A percentile compares a stretch with the other conserved stretches of the same genome.
Conservation (phyloP, 208 protist genomes). For the Naegleria gruberi region DNA sequence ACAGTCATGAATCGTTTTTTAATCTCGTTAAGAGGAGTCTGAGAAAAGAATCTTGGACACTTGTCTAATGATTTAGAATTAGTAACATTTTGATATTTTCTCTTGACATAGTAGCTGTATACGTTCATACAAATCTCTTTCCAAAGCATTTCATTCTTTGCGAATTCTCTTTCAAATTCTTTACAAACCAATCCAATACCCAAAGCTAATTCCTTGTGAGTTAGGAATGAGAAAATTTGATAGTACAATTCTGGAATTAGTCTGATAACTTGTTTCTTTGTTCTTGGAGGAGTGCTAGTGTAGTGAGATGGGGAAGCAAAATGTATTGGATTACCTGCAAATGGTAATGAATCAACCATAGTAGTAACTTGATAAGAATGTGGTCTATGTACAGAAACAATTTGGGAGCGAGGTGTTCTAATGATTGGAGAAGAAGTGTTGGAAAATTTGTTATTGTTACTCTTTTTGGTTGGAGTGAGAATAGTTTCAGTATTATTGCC, state of each 20-base stretch:
- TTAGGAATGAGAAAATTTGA: background rate
- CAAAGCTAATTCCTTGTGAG: background rate
- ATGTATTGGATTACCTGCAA: background rate
- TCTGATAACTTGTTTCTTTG: background rate
- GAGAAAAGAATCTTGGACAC: background rate
- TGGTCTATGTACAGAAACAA: background rate
- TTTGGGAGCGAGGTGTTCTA: background rate
- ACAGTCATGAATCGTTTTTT: background rate
- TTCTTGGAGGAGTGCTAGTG: background rate
- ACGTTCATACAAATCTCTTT: conserved; percentile 21
- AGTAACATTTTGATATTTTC: background rate
- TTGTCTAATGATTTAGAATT: background rate
- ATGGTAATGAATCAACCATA: background rate
- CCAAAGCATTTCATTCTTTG: conserved; percentile 10
- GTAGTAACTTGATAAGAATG: background rate
- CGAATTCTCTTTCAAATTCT: background rate
- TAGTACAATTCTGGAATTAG: background rate
- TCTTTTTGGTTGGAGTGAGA: background rate
- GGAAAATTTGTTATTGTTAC: background rate
- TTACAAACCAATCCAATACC: background rate
- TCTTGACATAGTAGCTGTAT: background rate
- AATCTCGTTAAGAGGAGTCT: background rate
- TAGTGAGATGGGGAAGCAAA: background rate
- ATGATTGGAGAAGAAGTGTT: background rate
- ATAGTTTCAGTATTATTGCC: background rate